phyloP scores from a whole-genome alignment of 441 rosid species.

The Biscutella laevigata region DNA sequence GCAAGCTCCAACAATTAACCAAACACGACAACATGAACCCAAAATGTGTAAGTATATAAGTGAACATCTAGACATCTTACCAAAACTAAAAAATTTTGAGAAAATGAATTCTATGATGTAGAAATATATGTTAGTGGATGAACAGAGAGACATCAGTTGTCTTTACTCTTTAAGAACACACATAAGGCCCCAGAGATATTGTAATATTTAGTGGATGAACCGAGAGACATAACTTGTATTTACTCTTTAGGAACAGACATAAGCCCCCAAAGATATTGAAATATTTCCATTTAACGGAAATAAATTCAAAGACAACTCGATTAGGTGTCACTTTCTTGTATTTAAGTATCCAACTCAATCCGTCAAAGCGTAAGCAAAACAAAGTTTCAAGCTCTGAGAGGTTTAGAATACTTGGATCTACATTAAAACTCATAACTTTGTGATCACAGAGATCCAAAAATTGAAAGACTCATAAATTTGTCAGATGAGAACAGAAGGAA shows the following conservation, averaged over 20 bases:
- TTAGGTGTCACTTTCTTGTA: conserved; percentile 29
- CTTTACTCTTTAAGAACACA: too few relatives aligned
- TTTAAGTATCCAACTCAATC: conserved; percentile 1
- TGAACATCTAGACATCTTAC: too few relatives aligned
- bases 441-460: conserved; percentile 16
- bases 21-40: not conserved
- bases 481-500: not conserved
- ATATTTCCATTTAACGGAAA: too few relatives aligned
- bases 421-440: conserved; percentile 6
- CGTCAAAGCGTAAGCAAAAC: conserved; percentile 4
- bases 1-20: too few relatives aligned
- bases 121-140: not conserved
- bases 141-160: conserved; percentile 3
- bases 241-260: too few relatives aligned
- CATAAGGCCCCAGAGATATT: too few relatives aligned
- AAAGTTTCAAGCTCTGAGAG: conserved; percentile 5
- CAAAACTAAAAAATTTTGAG: too few relatives aligned
- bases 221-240: too few relatives aligned
- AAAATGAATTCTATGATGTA: too few relatives aligned
- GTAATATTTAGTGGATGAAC: too few relatives aligned
- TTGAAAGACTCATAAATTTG: not conserved
- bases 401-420: conserved; percentile 14
- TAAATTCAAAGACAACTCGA: conserved; percentile 23
- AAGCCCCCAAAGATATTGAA: too few relatives aligned
- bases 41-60: not conserved